phyloP scores from a whole-genome alignment of 352 stramenopile species.

The Globisporangium mamillatum region DNA sequence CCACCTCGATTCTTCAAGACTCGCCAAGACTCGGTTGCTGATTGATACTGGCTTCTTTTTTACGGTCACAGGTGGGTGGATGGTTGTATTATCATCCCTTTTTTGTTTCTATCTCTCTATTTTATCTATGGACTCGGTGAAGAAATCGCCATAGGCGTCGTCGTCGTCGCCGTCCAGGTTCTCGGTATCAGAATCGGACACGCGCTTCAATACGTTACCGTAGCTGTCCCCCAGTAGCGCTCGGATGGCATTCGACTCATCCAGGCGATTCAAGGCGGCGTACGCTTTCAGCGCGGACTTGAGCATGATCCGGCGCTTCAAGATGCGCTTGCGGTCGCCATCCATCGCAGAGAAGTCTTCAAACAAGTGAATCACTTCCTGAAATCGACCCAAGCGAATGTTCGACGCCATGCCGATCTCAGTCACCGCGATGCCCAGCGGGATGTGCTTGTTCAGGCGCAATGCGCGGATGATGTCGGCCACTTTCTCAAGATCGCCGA shows the following conservation, averaged over 20 bases:
- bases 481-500: conserved; percentile 56
- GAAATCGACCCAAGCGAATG: conserved; percentile 44
- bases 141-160: conserved; percentile 21
- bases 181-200: conserved; percentile 4
- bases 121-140: conserved; percentile 23
- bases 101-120: conserved; percentile 24
- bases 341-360: conserved; percentile 70
- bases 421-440: conserved; percentile 62
- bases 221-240: conserved; percentile 43
- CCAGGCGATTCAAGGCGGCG: conserved; percentile 37
- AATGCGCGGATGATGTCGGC: conserved; percentile 62
- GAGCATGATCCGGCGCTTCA: conserved; percentile 60
- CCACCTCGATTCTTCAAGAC: background rate
- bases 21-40: background rate
- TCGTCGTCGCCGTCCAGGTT: conserved; percentile 21
- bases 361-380: conserved; percentile 68
- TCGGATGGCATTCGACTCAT: conserved; percentile 66
- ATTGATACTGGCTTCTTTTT: background rate
- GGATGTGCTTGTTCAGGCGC: conserved; percentile 74
- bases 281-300: conserved; percentile 56
- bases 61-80: conserved; percentile 9
- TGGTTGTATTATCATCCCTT: background rate
- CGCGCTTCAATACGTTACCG: conserved; percentile 22
- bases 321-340: conserved; percentile 54
- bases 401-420: conserved; percentile 78